Percentiles rank a stretch among this genome's conserved stretches.
phyloP scores from a whole-genome alignment of 1,284 basidiomycete genomes.

The Marasmius tenuissimus region DNA sequence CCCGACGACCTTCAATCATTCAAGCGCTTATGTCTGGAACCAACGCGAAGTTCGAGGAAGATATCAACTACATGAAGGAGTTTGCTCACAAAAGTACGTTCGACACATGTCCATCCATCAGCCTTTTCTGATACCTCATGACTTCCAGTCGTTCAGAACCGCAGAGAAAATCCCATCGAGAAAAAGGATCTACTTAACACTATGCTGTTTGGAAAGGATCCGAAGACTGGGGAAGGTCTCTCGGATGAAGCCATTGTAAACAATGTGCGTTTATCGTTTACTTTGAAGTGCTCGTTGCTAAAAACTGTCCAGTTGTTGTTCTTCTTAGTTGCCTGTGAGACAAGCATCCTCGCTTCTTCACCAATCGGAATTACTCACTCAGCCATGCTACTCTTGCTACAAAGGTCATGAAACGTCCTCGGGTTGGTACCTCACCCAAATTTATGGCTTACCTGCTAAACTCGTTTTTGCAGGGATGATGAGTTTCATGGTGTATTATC shows the following conservation, averaged over 20 bases:
- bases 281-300: background rate
- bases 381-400: background rate
- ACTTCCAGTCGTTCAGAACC: constrained; percentile 35
- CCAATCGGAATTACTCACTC: background rate
- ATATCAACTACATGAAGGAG: constrained; percentile 39
- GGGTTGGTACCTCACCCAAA: background rate
- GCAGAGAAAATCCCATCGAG: constrained; percentile 36
- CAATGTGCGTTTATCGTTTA: constrained; percentile 31
- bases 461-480: constrained; percentile 28
- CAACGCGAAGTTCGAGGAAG: constrained; percentile 38
- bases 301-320: constrained; percentile 7
- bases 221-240: constrained; percentile 44
- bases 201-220: constrained; percentile 46
- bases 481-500: constrained; percentile 41
- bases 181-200: constrained; percentile 45
- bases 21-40: constrained; percentile 33
- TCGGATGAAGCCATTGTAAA: constrained; percentile 43
- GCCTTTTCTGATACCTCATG: background rate
- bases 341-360: background rate
- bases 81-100: constrained; percentile 38
- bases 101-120: background rate
- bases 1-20: constrained; percentile 36
- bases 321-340: constrained; percentile 11
- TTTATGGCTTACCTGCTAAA: background rate
- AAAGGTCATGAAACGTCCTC: constrained; percentile 11